phyloP scores from a whole-genome alignment of 2,329 filamentous ascomycete species.

The Cladophialophora yegresii region DNA sequence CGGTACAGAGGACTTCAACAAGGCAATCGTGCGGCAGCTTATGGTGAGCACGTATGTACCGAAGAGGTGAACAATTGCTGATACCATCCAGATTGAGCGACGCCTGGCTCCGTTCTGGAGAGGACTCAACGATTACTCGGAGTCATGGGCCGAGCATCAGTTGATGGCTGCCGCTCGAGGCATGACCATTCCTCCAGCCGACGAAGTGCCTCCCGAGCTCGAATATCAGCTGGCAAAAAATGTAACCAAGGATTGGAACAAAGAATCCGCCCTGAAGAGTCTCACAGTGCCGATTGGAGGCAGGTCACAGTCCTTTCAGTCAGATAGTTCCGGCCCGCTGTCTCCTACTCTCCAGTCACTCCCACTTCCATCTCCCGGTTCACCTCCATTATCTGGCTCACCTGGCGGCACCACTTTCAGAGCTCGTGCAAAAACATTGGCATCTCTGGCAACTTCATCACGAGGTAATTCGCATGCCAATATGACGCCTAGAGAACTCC shows the following conservation, averaged over 20 bases:
- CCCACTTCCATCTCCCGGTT: constrained; percentile 60
- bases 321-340: constrained; percentile 64
- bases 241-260: constrained; percentile 50
- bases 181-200: constrained; percentile 77
- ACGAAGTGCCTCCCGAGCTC: constrained; percentile 75
- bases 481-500: constrained; percentile 73
- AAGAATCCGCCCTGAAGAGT: constrained; percentile 65
- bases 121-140: constrained; percentile 83
- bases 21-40: constrained; percentile 80
- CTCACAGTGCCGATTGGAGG: constrained; percentile 78
- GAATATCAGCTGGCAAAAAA: constrained; percentile 54
- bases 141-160: constrained; percentile 91
- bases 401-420: constrained; percentile 66
- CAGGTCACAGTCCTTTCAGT: constrained; percentile 75
- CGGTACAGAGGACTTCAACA: constrained; percentile 89
- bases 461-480: constrained; percentile 73
- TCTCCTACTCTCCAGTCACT: constrained; percentile 65
- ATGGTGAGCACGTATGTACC: constrained; percentile 62
- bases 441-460: constrained; percentile 74
- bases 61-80: neutral
- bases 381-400: constrained; percentile 55
- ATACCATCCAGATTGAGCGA: constrained; percentile 74
- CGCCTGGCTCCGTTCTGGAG: constrained; percentile 93
- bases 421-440: constrained; percentile 83
- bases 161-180: constrained; percentile 88